Base-by-base conservation (phyloP, 352 stramenopile genomes). In the Lagenidium giganteum region DNA sequence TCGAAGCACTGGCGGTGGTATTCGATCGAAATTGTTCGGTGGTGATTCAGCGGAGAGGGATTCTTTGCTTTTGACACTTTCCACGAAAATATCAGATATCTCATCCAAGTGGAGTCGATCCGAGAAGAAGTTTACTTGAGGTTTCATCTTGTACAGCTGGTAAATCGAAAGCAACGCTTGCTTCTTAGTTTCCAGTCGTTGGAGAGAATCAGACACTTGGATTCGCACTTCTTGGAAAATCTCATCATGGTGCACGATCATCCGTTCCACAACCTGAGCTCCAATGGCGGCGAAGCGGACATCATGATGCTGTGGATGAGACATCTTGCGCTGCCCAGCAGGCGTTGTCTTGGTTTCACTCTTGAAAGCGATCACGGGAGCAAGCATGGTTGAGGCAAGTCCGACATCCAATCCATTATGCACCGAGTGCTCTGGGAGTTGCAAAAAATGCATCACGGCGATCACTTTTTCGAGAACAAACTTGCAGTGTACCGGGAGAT, bases 291-390 rank as follows among this genome's bases (percentile, higher is more conserved):
- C 77, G 52, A 83, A 90, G 8, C 77, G 62, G 29, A 90, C 62
- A 25, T 90, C 77, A 57, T 90, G 77, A 47, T 80, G 67, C 49
- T 83, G 74, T 21, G 70, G 64, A 45, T 83, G 70, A 3, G 47
- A 57, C 42, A 70, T 68, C 23, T 61, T 67, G 14, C 70, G 70
- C 1, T 54, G 48, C 6, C 69, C 68, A 2, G 55, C 35, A 16
- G 62, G 61, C 9, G 61, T 61, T 14, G 51, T 66, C 33, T 52
- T 54, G 2, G 64, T 50, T 29, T 90, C 75, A 39, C 70, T 86
- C 49, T 87, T 88, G 43, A 87, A 89, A 7, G 75, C 78, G 50
- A 93, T 82, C 12, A 84, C 81, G 1, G 81, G 81, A 5, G 78
- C 78, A 14, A 93, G 57, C 49, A 80, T 71, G 8, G 62, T 70